phyloP scores from a whole-genome alignment of 176 grass and related monocot species.

The Carex scoparia region DNA sequence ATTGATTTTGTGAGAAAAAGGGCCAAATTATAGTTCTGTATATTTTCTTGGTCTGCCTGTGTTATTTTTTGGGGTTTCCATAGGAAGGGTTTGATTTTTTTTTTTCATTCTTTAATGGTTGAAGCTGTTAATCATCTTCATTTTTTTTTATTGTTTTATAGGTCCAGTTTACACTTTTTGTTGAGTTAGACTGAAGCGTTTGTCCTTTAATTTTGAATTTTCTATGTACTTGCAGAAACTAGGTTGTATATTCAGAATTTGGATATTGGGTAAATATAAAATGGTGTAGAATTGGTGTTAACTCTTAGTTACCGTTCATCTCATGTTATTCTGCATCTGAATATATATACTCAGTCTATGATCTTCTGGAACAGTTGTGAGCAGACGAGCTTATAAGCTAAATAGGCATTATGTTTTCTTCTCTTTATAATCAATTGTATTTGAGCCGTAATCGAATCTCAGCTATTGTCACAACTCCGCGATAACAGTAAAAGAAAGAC shows the following conservation, averaged over 20 bases:
- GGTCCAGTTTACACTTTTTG: constrained; percentile 1
- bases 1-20: neutral
- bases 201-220: neutral
- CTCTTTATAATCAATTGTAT: neutral
- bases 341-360: neutral
- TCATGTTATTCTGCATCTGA: neutral
- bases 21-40: constrained; percentile 15
- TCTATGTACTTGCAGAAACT: neutral
- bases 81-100: constrained; percentile 16
- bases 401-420: neutral
- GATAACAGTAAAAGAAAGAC: neutral
- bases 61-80: neutral
- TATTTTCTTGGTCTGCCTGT: neutral
- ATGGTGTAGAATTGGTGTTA: neutral
- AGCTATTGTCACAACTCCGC: neutral
- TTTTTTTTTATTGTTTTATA: neutral
- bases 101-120: constrained; percentile 20
- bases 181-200: neutral
- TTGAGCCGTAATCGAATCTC: neutral
- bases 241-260: neutral
- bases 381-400: neutral
- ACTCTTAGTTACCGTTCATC: neutral
- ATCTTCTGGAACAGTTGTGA: neutral
- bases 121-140: neutral
- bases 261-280: constrained; percentile 5